These are phyloP conservation scores for Gossypium turneri DNA, from an alignment of 345 rosid genomes.

Conservation along the genomic window DNA sequence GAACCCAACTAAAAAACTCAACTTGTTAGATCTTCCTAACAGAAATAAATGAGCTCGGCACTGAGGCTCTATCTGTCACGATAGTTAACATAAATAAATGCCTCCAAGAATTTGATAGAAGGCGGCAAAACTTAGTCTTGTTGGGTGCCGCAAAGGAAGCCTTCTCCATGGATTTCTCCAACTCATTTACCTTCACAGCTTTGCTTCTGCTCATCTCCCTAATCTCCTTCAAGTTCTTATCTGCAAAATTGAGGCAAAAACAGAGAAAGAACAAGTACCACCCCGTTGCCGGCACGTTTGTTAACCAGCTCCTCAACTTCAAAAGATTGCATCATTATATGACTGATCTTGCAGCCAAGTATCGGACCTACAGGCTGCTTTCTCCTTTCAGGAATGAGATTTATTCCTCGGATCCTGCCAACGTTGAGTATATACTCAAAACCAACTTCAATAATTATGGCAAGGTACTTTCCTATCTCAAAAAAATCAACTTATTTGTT, in stretches of 20 bases:
- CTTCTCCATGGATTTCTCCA: constrained; percentile 15
- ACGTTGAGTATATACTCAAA: constrained; percentile 48
- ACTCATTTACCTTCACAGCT: constrained; percentile 14
- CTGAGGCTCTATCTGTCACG: too few species aligned
- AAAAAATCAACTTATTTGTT: neutral
- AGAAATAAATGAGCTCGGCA: too few species aligned
- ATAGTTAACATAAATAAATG: too few species aligned
- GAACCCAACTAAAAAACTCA: too few species aligned
- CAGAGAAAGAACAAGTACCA: constrained; percentile 29
- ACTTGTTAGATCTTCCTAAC: too few species aligned
- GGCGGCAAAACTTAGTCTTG: neutral
- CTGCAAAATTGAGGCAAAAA: constrained; percentile 2
- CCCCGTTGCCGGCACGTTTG: constrained; percentile 49
- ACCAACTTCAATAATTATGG: constrained; percentile 45
- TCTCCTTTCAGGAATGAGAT: constrained; percentile 42
- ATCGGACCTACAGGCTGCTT: constrained; percentile 48
- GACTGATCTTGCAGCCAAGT: constrained; percentile 41
- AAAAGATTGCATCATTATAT: constrained; percentile 46
- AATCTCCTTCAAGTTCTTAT: constrained; percentile 3
- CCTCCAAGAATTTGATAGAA: too few species aligned
- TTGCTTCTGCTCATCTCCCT: constrained; percentile 19
- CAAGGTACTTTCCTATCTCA: constrained; percentile 26
- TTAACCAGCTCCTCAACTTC: constrained; percentile 55
- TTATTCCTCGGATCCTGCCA: constrained; percentile 42
- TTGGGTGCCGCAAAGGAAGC: neutral